These are phyloP conservation scores for Erythrobasidium hasegawianum DNA, from an alignment of 1,284 basidiomycete species.

Conservation along the genomic window DNA sequence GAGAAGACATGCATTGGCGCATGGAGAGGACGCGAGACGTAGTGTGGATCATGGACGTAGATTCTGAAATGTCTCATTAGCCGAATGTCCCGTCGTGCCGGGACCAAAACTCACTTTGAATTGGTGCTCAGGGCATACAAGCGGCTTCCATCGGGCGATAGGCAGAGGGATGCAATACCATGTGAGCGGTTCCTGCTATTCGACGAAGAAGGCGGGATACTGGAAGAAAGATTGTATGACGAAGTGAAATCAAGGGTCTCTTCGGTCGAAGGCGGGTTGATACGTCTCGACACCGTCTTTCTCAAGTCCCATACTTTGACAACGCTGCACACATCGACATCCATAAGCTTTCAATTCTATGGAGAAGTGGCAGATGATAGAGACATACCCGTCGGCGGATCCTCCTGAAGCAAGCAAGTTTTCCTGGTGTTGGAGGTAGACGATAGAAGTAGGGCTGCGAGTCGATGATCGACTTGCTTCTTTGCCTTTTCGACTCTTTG, in stretches of 20 bases:
- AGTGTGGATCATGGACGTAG: conserved; percentile 38
- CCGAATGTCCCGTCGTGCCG: no score
- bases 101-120: conserved; percentile 34
- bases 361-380: no score
- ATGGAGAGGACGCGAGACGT: conserved; percentile 37
- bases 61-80: conserved; percentile 37
- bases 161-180: conserved; percentile 41
- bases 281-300: conserved; percentile 40
- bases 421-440: conserved; percentile 39
- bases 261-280: conserved; percentile 42
- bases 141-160: conserved; percentile 41
- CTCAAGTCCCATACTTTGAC: conserved; percentile 46
- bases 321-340: conserved; percentile 26
- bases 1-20: conserved; percentile 36
- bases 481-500: conserved; percentile 16
- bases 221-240: background rate
- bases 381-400: conserved; percentile 41
- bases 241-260: conserved; percentile 39
- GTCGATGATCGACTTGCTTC: conserved; percentile 34
- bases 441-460: conserved; percentile 42
- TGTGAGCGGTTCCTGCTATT: conserved; percentile 34
- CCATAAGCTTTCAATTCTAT: background rate
- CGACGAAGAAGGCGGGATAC: background rate
- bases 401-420: conserved; percentile 44
- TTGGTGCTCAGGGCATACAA: conserved; percentile 43